A percentile compares a stretch with the other conserved stretches of the same genome.
phyloP scores from a whole-genome alignment of 2,329 filamentous ascomycete species.

The Rhinocladiella similis region DNA sequence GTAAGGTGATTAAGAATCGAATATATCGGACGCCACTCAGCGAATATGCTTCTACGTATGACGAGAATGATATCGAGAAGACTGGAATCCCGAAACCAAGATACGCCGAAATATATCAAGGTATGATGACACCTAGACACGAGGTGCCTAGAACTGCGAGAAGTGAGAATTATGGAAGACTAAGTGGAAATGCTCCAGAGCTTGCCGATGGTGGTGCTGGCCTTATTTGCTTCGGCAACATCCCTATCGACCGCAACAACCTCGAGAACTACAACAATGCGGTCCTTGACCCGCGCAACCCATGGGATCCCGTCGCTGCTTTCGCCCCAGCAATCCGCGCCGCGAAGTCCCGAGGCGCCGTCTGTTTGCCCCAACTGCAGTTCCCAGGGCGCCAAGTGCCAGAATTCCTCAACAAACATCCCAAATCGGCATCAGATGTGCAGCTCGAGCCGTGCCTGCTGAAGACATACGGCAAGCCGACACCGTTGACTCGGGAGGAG shows the following conservation, averaged over 20 bases:
- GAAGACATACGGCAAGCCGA: slow-evolving; percentile 24
- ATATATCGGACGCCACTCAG: slow-evolving; percentile 30
- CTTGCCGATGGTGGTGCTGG: slow-evolving; percentile 26
- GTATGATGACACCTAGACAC: slow-evolving; percentile 1
- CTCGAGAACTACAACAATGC: slow-evolving; percentile 33
- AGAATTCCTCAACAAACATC: slow-evolving; percentile 28
- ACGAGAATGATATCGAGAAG: slow-evolving; percentile 29
- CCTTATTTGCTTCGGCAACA: slow-evolving; percentile 32
- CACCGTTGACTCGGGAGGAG: slow-evolving; percentile 21
- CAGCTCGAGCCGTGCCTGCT: slow-evolving; percentile 24
- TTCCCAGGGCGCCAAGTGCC: slow-evolving; percentile 31
- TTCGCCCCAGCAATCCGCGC: slow-evolving; percentile 28
- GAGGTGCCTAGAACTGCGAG: too few relatives aligned
- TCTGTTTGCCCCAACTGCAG: slow-evolving; percentile 30
- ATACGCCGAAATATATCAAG: slow-evolving; percentile 29
- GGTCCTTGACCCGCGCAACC: slow-evolving; percentile 30
- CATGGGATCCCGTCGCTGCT: slow-evolving; percentile 22
- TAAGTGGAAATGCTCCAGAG: slow-evolving; percentile 1
- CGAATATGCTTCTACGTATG: slow-evolving; percentile 29
- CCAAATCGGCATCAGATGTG: slow-evolving; percentile 28
- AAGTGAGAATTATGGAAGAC: too few relatives aligned
- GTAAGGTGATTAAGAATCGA: slow-evolving; percentile 28
- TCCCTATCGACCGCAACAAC: slow-evolving; percentile 32
- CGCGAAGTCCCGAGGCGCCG: slow-evolving; percentile 29
- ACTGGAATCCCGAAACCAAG: slow-evolving; percentile 25